A percentile compares a stretch with the other conserved stretches of the same genome.
Conservation (phyloP, 1,139 yeast genomes). For the Yamadazyma friedrichii region DNA sequence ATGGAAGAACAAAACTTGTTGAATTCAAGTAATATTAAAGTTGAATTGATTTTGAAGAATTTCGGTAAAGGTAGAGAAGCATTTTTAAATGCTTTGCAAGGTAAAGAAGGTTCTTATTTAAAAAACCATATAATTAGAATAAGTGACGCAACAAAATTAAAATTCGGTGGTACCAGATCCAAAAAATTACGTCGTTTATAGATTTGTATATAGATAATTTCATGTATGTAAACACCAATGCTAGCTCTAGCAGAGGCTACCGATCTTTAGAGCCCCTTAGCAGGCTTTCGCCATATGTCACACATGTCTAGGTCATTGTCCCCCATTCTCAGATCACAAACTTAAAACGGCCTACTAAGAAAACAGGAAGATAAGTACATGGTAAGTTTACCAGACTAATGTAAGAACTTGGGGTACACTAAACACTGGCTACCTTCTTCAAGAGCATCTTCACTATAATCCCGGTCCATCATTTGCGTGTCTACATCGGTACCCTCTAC, state of each 20-base stretch:
- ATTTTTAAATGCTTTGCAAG: conserved; percentile 77
- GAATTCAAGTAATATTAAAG: conserved; percentile 44
- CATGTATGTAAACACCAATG: conserved; percentile 1
- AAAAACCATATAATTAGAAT: conserved; percentile 66
- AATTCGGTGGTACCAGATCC: conserved; percentile 90
- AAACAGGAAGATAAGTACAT: too few relatives aligned
- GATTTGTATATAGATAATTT: conserved; percentile 2
- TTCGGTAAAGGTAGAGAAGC: conserved; percentile 92
- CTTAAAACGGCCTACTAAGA: too few relatives aligned
- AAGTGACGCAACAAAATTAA: conserved; percentile 75
- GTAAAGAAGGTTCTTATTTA: conserved; percentile 79
- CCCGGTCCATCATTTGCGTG: too few relatives aligned
- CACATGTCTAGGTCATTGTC: too few relatives aligned
- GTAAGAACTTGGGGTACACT: too few relatives aligned
- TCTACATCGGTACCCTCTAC: too few relatives aligned
- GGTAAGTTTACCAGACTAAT: too few relatives aligned
- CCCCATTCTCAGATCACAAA: too few relatives aligned
- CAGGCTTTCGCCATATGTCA: too few relatives aligned
- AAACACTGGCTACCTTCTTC: too few relatives aligned
- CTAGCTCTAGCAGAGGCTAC: background rate
- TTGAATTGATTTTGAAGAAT: conserved; percentile 75
- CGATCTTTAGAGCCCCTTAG: too few relatives aligned
- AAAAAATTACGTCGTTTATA: conserved; percentile 81
- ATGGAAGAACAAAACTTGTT: conserved; percentile 61
- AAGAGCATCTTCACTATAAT: too few relatives aligned